Evolutionary conservation across 306 rosid genomes (phyloP), one percentile per base, ranked within the genome.

Genomic region (Fragaria ananassa): DNA sequence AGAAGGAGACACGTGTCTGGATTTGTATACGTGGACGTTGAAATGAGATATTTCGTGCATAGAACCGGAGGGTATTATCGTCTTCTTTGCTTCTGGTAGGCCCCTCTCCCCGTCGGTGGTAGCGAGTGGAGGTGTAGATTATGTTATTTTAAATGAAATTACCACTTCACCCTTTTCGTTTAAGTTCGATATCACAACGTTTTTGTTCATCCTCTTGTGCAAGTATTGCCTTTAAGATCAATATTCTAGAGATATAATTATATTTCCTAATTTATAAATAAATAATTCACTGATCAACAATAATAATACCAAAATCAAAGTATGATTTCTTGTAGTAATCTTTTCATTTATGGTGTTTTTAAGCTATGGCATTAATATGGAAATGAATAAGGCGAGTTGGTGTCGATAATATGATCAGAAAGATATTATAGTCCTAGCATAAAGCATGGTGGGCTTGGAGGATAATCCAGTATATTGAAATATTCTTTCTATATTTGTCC

Each of bases 1-100:
- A 5, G 0, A 2, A 9, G 6, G 14, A 9, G 88, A 70, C 85
- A 84, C 81, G 87, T 87, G 84, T 78, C 29, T 0, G 7, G 1
- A 13, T 13, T 0, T 4, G 53, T 76, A 44, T 37, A 83, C 85
- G 85, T 83, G 85, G 79, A 31, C 82, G 34, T 10, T 0, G 46
- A 8, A 8, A 0, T 9, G 1, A 18, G 47, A 10, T 6, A 19
- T 76, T 79, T 35, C 84, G 74, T 34, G 74, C 54, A 13, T 18
- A 18, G 78, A 1, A 44, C 53, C 63, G 25, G 46, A 21, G 47
- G 75, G 18, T 46, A 56, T 9, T 8, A 56, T 9, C 11, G 58
- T 49, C 12, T 54, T 31, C 51, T 62, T 10, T 18, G 57, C 31
- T 3, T 45, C 17, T 12, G 62, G 31, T 8, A 1, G n/a, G 66